Base-by-base conservation (phyloP, 2,329 filamentous ascomycete genomes). In the Claviceps paspali region DNA sequence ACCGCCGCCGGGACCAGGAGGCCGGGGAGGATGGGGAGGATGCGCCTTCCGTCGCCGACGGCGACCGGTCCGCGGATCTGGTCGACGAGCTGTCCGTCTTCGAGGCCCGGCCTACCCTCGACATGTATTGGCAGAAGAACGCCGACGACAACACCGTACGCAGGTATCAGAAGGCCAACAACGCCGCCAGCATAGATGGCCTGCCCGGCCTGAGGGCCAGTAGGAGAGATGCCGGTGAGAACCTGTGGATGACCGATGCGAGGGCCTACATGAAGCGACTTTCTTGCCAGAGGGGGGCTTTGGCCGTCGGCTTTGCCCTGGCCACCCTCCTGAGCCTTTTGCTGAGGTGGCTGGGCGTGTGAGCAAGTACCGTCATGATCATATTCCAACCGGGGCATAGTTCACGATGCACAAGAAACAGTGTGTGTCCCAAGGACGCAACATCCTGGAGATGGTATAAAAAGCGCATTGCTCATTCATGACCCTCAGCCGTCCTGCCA, bases 81-180 rank as follows among this genome's bases (percentile, higher is more conserved):
- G 14, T 52, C 17, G 50, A 54, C 24, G 61, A 64, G 43, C 47
- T 59, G 24, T 47, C 52, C 35, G 60, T 64, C 29, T 69, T 73
- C 41, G 59, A 67, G 41, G 66, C 73, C 41, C 65, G 76, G 4
- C 63, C 67, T 11, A 77, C 70, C 0, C 52, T 80, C 41, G 65
- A 68, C 17, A 9, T 2, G 18, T 55, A 62, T 37, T 75, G 63
- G 62, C 48, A 50, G 27, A 68, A 66, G 44, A 62, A 58, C 47
- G 59, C 66, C 2, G 62, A 67, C 33, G 62, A 61, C 41, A 67
- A 68, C 37, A 57, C 61, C 27, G 50, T 76, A 44, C 55, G 59
- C 7, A 55, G 59, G n/a, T 82, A 79, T 47, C 74, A 74, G 49
- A 60, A 59, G 17, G 50, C 62, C 43, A 68, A 65, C 46, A 82